phyloP scores from a whole-genome alignment of 2,329 filamentous ascomycete species.

The Ceratocystis alfenasii region DNA sequence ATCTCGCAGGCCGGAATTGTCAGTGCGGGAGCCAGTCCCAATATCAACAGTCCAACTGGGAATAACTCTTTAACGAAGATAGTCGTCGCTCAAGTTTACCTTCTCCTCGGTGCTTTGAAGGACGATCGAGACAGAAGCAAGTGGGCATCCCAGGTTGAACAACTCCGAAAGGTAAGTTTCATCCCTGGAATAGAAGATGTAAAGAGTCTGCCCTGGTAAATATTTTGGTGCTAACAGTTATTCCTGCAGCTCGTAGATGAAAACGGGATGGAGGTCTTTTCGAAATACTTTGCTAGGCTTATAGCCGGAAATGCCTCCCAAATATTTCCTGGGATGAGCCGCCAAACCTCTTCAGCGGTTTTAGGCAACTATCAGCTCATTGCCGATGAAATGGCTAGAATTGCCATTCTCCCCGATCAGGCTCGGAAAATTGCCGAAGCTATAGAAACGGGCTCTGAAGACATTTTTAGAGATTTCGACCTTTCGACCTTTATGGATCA shows the following conservation, averaged over 20 bases:
- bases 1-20: constrained; percentile 38
- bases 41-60: constrained; percentile 51
- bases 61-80: constrained; percentile 71
- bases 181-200: neutral
- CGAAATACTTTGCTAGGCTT: constrained; percentile 88
- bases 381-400: constrained; percentile 72
- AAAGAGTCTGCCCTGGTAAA: neutral
- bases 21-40: constrained; percentile 50
- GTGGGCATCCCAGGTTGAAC: constrained; percentile 85
- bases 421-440: constrained; percentile 86
- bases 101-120: constrained; percentile 86
- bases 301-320: constrained; percentile 81
- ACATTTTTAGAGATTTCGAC: constrained; percentile 92
- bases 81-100: constrained; percentile 86
- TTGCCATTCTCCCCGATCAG: constrained; percentile 67
- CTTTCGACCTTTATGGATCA: constrained; percentile 92
- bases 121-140: constrained; percentile 82
- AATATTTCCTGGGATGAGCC: constrained; percentile 71
- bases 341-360: constrained; percentile 45
- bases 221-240: neutral
- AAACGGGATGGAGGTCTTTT: constrained; percentile 98
- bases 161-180: constrained; percentile 69
- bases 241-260: constrained; percentile 73
- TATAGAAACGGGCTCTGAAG: constrained; percentile 79
- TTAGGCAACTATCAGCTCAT: constrained; percentile 70